Conservation (phyloP, 352 stramenopile species). For the Phytophthora fragariaefolia region DNA sequence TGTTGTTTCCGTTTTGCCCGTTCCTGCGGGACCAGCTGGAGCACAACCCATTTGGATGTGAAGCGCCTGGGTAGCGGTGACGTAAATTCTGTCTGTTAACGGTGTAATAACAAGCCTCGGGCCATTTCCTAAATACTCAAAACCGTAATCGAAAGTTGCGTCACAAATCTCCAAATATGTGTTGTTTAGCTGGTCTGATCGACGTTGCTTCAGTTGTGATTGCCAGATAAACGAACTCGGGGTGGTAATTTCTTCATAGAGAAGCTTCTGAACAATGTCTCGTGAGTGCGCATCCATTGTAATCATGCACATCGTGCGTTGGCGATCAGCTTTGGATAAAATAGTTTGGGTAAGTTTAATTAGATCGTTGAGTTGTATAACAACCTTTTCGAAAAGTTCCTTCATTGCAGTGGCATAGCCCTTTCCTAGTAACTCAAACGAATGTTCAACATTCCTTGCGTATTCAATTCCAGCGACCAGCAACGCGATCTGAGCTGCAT, state of each 20-base stretch:
- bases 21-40: slow-evolving; percentile 88
- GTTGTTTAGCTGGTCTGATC: slow-evolving; percentile 48
- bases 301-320: slow-evolving; percentile 95
- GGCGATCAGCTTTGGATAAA: slow-evolving; percentile 88
- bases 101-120: slow-evolving; percentile 94
- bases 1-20: slow-evolving; percentile 96
- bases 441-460: slow-evolving; percentile 82
- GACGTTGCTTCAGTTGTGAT: slow-evolving; percentile 91
- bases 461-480: slow-evolving; percentile 93
- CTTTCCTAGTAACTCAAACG: slow-evolving; percentile 69
- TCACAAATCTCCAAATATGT: slow-evolving; percentile 91
- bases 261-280: slow-evolving; percentile 93
- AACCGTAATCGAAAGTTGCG: slow-evolving; percentile 94
- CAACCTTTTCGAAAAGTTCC: slow-evolving; percentile 85
- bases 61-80: slow-evolving; percentile 94
- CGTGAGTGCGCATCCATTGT: slow-evolving; percentile 94
- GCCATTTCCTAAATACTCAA: slow-evolving; percentile 96
- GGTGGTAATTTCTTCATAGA: slow-evolving; percentile 83
- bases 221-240: slow-evolving; percentile 93
- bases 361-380: slow-evolving; percentile 92
- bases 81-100: slow-evolving; percentile 95
- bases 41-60: slow-evolving; percentile 97
- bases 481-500: slow-evolving; percentile 93
- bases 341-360: slow-evolving; percentile 91
- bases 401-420: slow-evolving; percentile 86